Conservation (phyloP, 139 green algal species). For the Coelastrella sp. region DNA sequence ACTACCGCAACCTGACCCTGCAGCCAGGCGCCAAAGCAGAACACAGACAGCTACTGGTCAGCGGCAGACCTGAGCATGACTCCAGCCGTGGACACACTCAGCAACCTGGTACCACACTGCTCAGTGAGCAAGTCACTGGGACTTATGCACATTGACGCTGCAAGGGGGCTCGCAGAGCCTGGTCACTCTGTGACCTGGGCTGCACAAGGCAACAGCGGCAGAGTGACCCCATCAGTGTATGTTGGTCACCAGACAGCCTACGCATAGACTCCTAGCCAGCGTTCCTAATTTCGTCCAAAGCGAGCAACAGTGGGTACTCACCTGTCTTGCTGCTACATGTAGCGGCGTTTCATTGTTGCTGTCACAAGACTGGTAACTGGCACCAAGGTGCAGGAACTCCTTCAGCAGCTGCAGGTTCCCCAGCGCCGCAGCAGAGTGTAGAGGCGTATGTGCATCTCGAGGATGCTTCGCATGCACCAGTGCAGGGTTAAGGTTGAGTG, state of each 20-base stretch:
- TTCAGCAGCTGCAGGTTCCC: constrained; percentile 30
- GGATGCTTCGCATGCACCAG: constrained; percentile 14
- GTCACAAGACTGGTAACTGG: constrained; percentile 34
- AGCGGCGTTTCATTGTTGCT: constrained; percentile 46
- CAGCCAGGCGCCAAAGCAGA: neutral
- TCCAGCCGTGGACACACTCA: too few species aligned
- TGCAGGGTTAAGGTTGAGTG: neutral
- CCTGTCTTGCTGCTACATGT: constrained; percentile 35
- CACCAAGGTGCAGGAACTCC: constrained; percentile 49
- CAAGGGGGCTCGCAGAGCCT: too few species aligned
- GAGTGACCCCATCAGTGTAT: too few species aligned
- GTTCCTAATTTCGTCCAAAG: too few species aligned
- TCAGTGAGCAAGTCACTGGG: too few species aligned
- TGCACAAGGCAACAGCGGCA: too few species aligned
- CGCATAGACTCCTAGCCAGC: too few species aligned
- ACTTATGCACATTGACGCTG: too few species aligned
- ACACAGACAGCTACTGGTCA: neutral
- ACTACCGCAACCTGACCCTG: constrained; percentile 7
- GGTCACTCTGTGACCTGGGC: too few species aligned
- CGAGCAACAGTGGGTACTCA: neutral
- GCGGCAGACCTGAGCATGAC: neutral
- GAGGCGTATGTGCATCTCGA: constrained; percentile 10
- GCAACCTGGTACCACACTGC: neutral
- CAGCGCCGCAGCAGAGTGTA: constrained; percentile 47
- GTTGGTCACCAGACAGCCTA: too few species aligned